phyloP scores from a whole-genome alignment of 1,284 basidiomycete species.

The Cutaneotrichosporon cutaneum region DNA sequence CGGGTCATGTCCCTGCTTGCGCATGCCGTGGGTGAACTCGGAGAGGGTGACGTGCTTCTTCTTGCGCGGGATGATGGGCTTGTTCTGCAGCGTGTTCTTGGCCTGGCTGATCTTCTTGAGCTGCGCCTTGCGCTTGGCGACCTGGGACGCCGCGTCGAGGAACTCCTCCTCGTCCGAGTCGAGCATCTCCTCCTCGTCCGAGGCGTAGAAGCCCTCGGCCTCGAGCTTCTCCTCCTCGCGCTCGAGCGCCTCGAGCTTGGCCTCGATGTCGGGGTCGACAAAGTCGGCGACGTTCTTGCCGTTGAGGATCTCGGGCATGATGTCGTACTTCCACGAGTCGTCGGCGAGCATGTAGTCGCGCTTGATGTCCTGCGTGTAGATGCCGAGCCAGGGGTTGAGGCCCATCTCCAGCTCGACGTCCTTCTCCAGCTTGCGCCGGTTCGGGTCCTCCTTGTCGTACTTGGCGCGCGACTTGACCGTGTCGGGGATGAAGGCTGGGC shows the following conservation, averaged over 20 bases:
- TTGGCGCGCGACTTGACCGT: constrained; percentile 70
- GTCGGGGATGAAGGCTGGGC: constrained; percentile 84
- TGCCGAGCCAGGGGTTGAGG: constrained; percentile 80
- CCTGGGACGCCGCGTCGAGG: constrained; percentile 68
- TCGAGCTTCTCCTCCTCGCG: constrained; percentile 92
- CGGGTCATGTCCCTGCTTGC: constrained; percentile 84
- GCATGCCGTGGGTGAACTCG: constrained; percentile 78
- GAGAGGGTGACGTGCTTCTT: constrained; percentile 80
- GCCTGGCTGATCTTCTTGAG: constrained; percentile 76
- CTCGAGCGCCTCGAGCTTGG: constrained; percentile 95
- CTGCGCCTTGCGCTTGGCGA: constrained; percentile 61
- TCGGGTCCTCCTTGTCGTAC: constrained; percentile 81
- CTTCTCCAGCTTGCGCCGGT: constrained; percentile 66
- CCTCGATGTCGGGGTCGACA: constrained; percentile 96
- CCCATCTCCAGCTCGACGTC: constrained; percentile 66
- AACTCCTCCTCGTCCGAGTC: constrained; percentile 86
- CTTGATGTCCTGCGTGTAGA: constrained; percentile 84
- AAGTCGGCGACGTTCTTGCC: constrained; percentile 99
- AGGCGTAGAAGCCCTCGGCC: constrained; percentile 92
- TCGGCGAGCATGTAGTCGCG: constrained; percentile 81
- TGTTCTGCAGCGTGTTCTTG: constrained; percentile 87
- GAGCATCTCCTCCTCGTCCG: constrained; percentile 77
- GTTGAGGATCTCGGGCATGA: constrained; percentile 93
- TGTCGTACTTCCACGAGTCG: constrained; percentile 93
- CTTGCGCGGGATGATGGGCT: constrained; percentile 78